Base-by-base conservation (phyloP, 352 stramenopile species). In the Nothophytophthora sp. region DNA sequence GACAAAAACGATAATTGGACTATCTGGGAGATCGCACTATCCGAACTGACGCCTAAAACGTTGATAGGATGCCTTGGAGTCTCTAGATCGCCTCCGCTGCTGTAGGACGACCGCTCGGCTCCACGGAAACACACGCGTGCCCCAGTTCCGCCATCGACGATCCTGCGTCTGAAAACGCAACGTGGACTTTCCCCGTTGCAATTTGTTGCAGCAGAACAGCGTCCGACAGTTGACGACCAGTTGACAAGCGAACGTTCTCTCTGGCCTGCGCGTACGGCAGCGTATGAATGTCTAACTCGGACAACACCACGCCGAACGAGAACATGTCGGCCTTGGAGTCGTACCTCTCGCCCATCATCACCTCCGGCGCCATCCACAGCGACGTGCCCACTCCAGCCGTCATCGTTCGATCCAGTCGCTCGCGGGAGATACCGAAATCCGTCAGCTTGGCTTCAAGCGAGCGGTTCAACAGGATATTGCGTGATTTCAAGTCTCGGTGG, bases 311-410 rank as follows among this genome's bases (percentile, higher is more conserved):
- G 1, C 60, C 65, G 33, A 75, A 71, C n/a, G 65, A 75, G 45
- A 66, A 75, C 15, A 75, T 65, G 23, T 75, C 65, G 13, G 65
- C 65, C 46, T 71, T 71, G 3, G 60, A 37, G 24, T 69, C 61
- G 52, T 75, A 75, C 7, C 52, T 35, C 28, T 65, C 51, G 2
- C 64, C 55, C 10, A 70, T 24, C 53, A 70, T 66, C 9, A 73
- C 64, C 53, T 95, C 85, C 11, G 85, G 85, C 3, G 83, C 84
- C 43, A 84, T 89, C 76, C 80, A 94, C 20, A 72, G 37, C 29
- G 42, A 58, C 9, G 59, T 71, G 6, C 63, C 59, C 11, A 70
- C 50, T 2, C 65, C 65, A 30, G 53, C 36, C 3, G 62, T 73
- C 67, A 77, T 70, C 1, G 60, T 71, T 35, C 52, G 44, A 8